Evolutionary conservation across 805 yeast genomes (phyloP).

Genomic region (Candida succiphila): DNA sequence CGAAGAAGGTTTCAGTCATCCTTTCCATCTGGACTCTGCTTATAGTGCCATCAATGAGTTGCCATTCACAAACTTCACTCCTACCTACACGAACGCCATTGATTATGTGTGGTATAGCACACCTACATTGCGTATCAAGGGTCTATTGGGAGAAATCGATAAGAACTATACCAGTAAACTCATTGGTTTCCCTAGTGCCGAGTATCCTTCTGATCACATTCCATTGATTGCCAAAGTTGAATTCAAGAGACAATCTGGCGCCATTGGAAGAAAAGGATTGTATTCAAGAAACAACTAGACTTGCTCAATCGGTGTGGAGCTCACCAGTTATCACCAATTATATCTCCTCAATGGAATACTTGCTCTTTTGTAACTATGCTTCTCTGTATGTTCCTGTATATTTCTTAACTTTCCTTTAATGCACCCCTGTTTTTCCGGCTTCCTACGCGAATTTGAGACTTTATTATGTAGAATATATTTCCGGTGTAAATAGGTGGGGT

Average conservation of each 20-base stretch:
- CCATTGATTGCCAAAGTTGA: slow-evolving; percentile 77
- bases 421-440: too few species aligned
- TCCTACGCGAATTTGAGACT: too few species aligned
- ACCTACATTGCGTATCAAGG: slow-evolving; percentile 68
- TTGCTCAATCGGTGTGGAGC: too few species aligned
- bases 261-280: too few species aligned
- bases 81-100: slow-evolving; percentile 84
- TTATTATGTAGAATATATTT: too few species aligned
- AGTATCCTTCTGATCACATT: slow-evolving; percentile 91
- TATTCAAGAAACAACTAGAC: slow-evolving; percentile 20
- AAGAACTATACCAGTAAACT: slow-evolving; percentile 62
- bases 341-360: too few species aligned
- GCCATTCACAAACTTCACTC: slow-evolving; percentile 91
- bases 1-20: slow-evolving; percentile 77
- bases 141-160: slow-evolving; percentile 79
- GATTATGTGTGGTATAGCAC: slow-evolving; percentile 96
- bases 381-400: too few species aligned
- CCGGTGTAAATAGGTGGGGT: too few species aligned
- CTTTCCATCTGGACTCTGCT: slow-evolving; percentile 73
- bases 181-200: slow-evolving; percentile 90
- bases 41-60: slow-evolving; percentile 80
- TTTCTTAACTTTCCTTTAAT: too few species aligned
- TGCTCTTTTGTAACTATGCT: too few species aligned
- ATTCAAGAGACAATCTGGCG: slow-evolving; percentile 34
- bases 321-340: too few species aligned